Evolutionary conservation across 805 yeast species (phyloP), one percentile per base, ranked within the genome.

Genomic region (Kodamaea kaohsiungensis): DNA sequence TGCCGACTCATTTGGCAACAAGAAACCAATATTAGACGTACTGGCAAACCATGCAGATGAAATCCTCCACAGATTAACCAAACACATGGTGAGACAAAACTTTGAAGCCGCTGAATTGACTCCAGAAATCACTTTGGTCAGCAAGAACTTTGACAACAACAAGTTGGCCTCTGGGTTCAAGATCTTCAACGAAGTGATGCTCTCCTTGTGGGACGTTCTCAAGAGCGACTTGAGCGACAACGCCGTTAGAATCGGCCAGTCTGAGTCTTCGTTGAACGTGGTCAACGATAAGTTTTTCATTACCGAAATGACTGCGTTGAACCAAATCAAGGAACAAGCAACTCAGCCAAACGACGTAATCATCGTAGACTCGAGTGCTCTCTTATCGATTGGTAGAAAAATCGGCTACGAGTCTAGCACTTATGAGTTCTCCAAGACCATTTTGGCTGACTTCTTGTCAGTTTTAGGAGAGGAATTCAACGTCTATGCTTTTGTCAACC

Each of bases 251-350:
- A 17, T 40, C 13, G 45, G 45, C 25, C 45, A 5, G 25, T 19
- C 45, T 5, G 12, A 17, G 10, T 33, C 48, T 2, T 45, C 48
- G n/a, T 27, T 27, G 48, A 12, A 18, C 17, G 61, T 70, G 43
- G 72, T 80, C 53, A 76, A 72, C 61, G 84, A 81, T 59, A 73
- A 76, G 57, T 59, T 67, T n/a, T 81, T 75, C 65, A 77, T 80
- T 55, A 74, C 68, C 53, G 85, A 82, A 61, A 60, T 81, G 53
- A 68, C 79, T 42, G 46, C 61, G 6, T 38, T 65, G 13, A 54
- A 62, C 9, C 39, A 52, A 2, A 19, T 52, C 22, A 27, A 38
- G 43, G 40, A 52, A 19, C 54, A 52, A n/a, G 27, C 15, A 18
- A 22, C 33, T 13, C 22, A 39, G 16, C 46, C 38, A 1, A 48